Evolutionary conservation across 345 rosid genomes (phyloP), one percentile per base, ranked within the genome.

Genomic region (Turnera subulata): DNA sequence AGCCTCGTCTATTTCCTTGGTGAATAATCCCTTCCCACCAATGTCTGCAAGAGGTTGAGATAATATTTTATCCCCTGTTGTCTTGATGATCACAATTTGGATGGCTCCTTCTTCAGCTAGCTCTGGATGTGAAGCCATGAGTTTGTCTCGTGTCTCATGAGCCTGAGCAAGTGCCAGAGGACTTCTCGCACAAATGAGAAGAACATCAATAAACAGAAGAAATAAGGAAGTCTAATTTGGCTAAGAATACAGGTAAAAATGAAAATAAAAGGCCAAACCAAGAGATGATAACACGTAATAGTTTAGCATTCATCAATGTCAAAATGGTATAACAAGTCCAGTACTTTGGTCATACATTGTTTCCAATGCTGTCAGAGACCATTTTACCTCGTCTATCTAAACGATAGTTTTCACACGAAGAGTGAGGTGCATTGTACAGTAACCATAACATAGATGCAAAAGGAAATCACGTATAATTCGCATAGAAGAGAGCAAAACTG

Each of bases 91-190:
- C 72, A 87, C 96, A 38, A 93, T 87, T 56, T 89, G 69, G 40
- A 93, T 81, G 18, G 96, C 99, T 58, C 99, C 94, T 43, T 93
- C 96, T 74, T 85, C 89, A 9, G 82, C 77, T 33, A 93, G 83
- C 61, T 89, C 97, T 0, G 84, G 80, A 53, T 93, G 95, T 48
- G 55, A 51, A 0, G 84, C 80, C 86, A 70, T 84, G 61, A 93
- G 95, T 62, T 89, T 89, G 49, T 73, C 81, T 48, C 85, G 71
- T 2, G 99, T 89, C 82, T 93, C 96, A n/a, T 87, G 77, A 61
- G 99, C 97, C 71, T 93, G 99, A 59, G 99, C 99, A 65, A 93
- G 95, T 23, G 97, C 99, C 44, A 93, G 71, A 6, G 99, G 99
- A 74, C 99, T 93, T 82, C n/a, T 61, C 82, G 81, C 71, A 71